Conservation (phyloP, 176 grass and related monocot genomes). For the Lolium multiflorum region DNA sequence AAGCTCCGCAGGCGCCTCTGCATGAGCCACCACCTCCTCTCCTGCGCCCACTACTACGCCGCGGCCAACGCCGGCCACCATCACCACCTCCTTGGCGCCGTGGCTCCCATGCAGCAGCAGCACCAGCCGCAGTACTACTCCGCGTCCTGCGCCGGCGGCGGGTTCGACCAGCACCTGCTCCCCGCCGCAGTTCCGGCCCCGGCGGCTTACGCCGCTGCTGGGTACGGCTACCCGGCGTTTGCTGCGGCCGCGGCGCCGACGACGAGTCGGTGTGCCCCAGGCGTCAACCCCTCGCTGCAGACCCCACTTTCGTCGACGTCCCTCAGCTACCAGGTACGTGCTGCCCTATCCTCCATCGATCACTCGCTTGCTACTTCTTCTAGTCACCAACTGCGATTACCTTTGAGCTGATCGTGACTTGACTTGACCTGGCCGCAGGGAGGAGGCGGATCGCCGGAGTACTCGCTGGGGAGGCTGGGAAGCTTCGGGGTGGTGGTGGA, state of each 20-base stretch:
- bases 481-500: slow-evolving; percentile 52
- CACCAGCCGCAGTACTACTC: slow-evolving; percentile 3
- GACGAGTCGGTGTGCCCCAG: background rate
- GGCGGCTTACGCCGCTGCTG: slow-evolving; percentile 4
- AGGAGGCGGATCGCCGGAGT: slow-evolving; percentile 4
- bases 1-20: slow-evolving; percentile 85
- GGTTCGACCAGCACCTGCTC: slow-evolving; percentile 36
- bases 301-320: background rate
- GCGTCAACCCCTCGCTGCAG: slow-evolving; percentile 13
- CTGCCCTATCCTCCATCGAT: background rate
- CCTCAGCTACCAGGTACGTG: slow-evolving; percentile 50
- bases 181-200: background rate
- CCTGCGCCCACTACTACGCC: slow-evolving; percentile 48
- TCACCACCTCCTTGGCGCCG: background rate
- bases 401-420: background rate
- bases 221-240: slow-evolving; percentile 33
- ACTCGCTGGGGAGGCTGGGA: slow-evolving; percentile 55
- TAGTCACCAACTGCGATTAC: background rate
- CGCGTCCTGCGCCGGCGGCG: background rate
- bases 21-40: slow-evolving; percentile 71
- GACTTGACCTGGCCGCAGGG: background rate
- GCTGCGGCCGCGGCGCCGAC: background rate
- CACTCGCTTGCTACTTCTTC: too few species aligned
- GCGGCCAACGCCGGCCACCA: slow-evolving; percentile 18
- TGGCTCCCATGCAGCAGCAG: background rate